phyloP scores from a whole-genome alignment of 352 stramenopile genomes.

The Pythium biforme region DNA sequence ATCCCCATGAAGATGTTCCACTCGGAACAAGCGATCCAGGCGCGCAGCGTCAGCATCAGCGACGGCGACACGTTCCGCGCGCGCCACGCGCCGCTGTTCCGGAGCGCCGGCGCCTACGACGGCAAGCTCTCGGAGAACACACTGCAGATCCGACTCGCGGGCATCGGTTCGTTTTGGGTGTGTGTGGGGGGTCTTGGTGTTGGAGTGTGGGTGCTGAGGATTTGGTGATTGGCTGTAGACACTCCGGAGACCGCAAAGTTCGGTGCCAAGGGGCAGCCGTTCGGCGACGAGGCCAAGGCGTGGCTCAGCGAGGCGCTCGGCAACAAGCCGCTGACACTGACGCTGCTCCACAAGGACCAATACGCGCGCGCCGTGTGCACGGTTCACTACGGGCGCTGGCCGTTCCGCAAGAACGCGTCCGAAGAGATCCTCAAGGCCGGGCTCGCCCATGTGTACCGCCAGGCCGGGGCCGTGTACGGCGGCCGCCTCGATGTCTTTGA shows the following conservation, averaged over 20 bases:
- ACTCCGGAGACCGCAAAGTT: slow-evolving; percentile 87
- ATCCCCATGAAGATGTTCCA: slow-evolving; percentile 73
- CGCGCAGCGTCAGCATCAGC: slow-evolving; percentile 52
- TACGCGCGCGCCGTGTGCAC: slow-evolving; percentile 80
- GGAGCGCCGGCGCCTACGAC: slow-evolving; percentile 38
- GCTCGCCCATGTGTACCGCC: slow-evolving; percentile 69
- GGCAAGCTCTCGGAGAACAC: slow-evolving; percentile 78
- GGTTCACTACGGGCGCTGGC: slow-evolving; percentile 77
- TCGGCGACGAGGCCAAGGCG: slow-evolving; percentile 75
- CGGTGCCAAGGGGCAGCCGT: slow-evolving; percentile 69
- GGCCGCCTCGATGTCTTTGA: slow-evolving; percentile 69
- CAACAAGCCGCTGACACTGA: slow-evolving; percentile 60
- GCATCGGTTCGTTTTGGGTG: too few relatives aligned
- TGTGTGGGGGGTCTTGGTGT: not conserved
- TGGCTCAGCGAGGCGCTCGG: slow-evolving; percentile 56
- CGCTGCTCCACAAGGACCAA: slow-evolving; percentile 82
- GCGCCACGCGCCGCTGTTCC: slow-evolving; percentile 57
- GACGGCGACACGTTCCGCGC: slow-evolving; percentile 86
- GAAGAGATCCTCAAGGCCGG: slow-evolving; percentile 81
- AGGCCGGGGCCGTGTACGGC: slow-evolving; percentile 80
- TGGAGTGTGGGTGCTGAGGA: too few relatives aligned
- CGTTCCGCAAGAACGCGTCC: slow-evolving; percentile 77
- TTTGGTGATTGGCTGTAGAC: slow-evolving; percentile 32
- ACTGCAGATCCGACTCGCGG: slow-evolving; percentile 81
- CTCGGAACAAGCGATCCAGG: slow-evolving; percentile 51